A percentile compares a stretch with the other conserved stretches of the same genome.
These are phyloP conservation scores for Aureoboletus auriporus DNA, from an alignment of 768 basidiomycete species.

Conservation along the genomic window DNA sequence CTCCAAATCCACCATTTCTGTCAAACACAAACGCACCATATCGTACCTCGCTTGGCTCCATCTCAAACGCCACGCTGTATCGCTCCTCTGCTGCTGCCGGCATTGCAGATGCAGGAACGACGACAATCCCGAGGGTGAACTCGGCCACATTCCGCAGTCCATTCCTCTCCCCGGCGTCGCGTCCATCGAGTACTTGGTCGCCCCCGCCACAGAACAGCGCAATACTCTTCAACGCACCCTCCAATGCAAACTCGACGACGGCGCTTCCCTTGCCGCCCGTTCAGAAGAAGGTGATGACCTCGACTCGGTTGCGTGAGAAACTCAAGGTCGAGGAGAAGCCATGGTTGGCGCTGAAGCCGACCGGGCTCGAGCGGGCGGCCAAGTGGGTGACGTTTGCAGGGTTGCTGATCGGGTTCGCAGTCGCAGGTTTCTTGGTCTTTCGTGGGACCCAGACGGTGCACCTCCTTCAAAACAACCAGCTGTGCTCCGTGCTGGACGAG, in stretches of 20 bases:
- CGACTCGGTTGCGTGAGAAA: slow-evolving; percentile 49
- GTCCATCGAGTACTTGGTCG: slow-evolving; percentile 60
- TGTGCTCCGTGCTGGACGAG: slow-evolving; percentile 48
- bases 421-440: slow-evolving; percentile 43
- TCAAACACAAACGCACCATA: slow-evolving; percentile 37
- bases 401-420: slow-evolving; percentile 39
- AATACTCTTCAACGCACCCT: slow-evolving; percentile 24
- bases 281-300: slow-evolving; percentile 33
- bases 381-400: slow-evolving; percentile 47
- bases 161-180: slow-evolving; percentile 66
- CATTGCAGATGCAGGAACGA: slow-evolving; percentile 7
- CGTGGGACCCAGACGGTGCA: slow-evolving; percentile 39
- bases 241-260: slow-evolving; percentile 25
- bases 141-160: slow-evolving; percentile 57
- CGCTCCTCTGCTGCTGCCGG: slow-evolving; percentile 23
- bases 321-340: slow-evolving; percentile 47
- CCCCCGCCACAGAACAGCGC: slow-evolving; percentile 43
- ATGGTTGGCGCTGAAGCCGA: slow-evolving; percentile 38
- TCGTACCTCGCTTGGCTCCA: slow-evolving; percentile 25
- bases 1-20: slow-evolving; percentile 48
- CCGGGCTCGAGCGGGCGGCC: slow-evolving; percentile 29
- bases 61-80: slow-evolving; percentile 27
- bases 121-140: slow-evolving; percentile 36
- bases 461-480: slow-evolving; percentile 30
- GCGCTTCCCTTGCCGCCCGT: slow-evolving; percentile 41